Conservation (phyloP, 169 alveolate species). For the Plasmodium falciparum region DNA sequence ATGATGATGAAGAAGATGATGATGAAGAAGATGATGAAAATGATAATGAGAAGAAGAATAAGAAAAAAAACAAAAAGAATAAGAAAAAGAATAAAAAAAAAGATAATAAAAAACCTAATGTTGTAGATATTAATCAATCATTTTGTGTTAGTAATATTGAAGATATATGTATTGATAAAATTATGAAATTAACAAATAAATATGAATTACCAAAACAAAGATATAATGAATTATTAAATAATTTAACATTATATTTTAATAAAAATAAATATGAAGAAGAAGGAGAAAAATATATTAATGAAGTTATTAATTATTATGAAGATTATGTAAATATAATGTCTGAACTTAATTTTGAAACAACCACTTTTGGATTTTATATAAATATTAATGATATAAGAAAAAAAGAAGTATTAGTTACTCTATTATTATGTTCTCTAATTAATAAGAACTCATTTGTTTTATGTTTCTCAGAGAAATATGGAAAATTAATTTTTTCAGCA, state of each 20-base stretch:
- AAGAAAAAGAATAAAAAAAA: slow-evolving; percentile 46
- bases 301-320: slow-evolving; percentile 60
- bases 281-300: slow-evolving; percentile 70
- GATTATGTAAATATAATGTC: slow-evolving; percentile 69
- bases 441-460: slow-evolving; percentile 69
- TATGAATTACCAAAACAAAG: slow-evolving; percentile 63
- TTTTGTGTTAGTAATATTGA: slow-evolving; percentile 72
- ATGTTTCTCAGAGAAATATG: slow-evolving; percentile 68
- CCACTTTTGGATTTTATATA: slow-evolving; percentile 59
- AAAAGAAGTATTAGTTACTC: slow-evolving; percentile 68
- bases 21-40: slow-evolving; percentile 20
- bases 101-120: slow-evolving; percentile 46
- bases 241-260: slow-evolving; percentile 62
- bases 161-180: slow-evolving; percentile 74
- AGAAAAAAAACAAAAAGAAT: slow-evolving; percentile 6
- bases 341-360: slow-evolving; percentile 64
- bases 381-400: slow-evolving; percentile 55
- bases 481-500: slow-evolving; percentile 68
- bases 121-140: slow-evolving; percentile 67
- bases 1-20: slow-evolving; percentile 22
- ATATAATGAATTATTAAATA: slow-evolving; percentile 61
- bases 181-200: slow-evolving; percentile 19
- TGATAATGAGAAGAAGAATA: neutral
- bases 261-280: slow-evolving; percentile 75
- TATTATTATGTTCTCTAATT: slow-evolving; percentile 46